Conservation (phyloP, 306 rosid genomes). For the Aeschynomene evenia region DNA sequence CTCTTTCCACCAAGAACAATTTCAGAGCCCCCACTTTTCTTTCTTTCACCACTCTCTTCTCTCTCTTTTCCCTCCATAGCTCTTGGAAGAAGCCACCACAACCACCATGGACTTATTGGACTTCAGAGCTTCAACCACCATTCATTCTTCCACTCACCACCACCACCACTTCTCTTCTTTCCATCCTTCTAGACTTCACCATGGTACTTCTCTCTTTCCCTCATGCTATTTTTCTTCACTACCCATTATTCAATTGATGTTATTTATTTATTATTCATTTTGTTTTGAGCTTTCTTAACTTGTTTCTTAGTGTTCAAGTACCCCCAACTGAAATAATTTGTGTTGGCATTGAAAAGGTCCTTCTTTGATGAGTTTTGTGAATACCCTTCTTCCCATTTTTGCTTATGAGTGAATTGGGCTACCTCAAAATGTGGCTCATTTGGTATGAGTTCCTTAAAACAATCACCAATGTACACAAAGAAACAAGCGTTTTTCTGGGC, state of each 20-base stretch:
- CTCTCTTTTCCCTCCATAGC: no score
- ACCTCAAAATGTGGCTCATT: not conserved
- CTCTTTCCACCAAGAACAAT: no score
- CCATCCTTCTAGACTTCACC: conserved; percentile 54
- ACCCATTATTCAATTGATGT: not conserved
- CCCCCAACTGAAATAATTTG: not conserved
- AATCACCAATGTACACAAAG: not conserved
- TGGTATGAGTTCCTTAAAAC: not conserved
- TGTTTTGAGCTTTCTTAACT: not conserved
- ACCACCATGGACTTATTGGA: conserved; percentile 57
- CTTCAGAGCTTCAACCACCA: conserved; percentile 52
- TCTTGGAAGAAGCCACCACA: not conserved
- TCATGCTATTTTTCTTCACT: not conserved
- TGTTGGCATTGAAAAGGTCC: not conserved
- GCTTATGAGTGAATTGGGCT: not conserved
- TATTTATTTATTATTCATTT: not conserved
- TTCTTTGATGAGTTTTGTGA: not conserved
- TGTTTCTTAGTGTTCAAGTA: not conserved
- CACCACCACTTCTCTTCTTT: conserved; percentile 45
- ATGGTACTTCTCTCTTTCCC: conserved; percentile 41
- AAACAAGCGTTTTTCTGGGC: not conserved
- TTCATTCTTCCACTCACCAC: conserved; percentile 40
- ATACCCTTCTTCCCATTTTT: not conserved
- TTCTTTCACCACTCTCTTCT: not conserved
- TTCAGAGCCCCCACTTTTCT: not conserved